Evolutionary conservation across 2,329 filamentous ascomycete genomes (phyloP).

Genomic region (Fusarium sp.): DNA sequence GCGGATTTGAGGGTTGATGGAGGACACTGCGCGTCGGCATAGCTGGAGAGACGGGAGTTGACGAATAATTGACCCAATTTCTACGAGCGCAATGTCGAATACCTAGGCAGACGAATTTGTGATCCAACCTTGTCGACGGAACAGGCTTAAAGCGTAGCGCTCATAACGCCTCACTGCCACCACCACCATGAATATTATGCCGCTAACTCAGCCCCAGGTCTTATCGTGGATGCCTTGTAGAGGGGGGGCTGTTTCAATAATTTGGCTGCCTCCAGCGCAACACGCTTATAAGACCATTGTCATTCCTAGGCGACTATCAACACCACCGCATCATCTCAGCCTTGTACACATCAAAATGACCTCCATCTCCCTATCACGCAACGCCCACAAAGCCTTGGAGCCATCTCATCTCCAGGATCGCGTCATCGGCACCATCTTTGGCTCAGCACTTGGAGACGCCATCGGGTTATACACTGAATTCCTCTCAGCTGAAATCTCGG

Average conservation of each 20-base stretch:
- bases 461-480: conserved; percentile 66
- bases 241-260: conserved; percentile 23
- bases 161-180: conserved; percentile 33
- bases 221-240: conserved; percentile 3
- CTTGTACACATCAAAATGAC: conserved; percentile 14
- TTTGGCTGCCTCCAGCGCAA: conserved; percentile 28
- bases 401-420: conserved; percentile 47
- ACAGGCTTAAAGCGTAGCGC: neutral
- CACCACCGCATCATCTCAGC: too few relatives aligned
- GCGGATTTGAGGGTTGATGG: conserved; percentile 66
- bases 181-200: conserved; percentile 13
- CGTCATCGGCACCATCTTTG: conserved; percentile 57
- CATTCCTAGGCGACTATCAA: neutral
- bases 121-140: neutral
- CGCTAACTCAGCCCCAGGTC: conserved; percentile 22
- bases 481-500: conserved; percentile 50
- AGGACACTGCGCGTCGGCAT: conserved; percentile 58
- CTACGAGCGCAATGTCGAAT: neutral
- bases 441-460: conserved; percentile 62
- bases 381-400: conserved; percentile 31
- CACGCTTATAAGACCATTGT: neutral
- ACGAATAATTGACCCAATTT: neutral
- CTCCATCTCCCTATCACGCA: conserved; percentile 20
- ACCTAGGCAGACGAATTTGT: neutral
- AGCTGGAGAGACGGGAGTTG: neutral